Evolutionary conservation across 139 green algal species (phyloP).

Genomic region (Microglena sp.): DNA sequence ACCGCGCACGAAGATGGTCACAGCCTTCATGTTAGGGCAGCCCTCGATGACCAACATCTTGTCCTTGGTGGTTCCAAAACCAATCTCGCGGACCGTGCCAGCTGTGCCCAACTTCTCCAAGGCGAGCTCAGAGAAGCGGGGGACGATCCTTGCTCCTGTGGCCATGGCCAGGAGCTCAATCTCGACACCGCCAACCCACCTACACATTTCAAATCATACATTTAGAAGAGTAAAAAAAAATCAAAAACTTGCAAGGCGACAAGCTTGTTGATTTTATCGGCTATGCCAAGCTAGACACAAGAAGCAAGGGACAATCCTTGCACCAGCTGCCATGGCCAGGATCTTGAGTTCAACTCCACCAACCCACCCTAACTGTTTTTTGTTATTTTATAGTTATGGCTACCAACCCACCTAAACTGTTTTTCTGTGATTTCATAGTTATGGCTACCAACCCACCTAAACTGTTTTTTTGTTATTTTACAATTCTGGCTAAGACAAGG

Average conservation of each 20-base stretch:
- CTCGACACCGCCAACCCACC: slow-evolving; percentile 96
- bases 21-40: slow-evolving; percentile 83
- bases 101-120: slow-evolving; percentile 83
- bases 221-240: not conserved
- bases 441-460: too few species aligned
- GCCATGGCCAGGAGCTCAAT: slow-evolving; percentile 98
- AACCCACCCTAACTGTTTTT: too few species aligned
- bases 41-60: slow-evolving; percentile 92
- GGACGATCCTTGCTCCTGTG: slow-evolving; percentile 83
- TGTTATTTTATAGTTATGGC: too few species aligned
- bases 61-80: slow-evolving; percentile 90
- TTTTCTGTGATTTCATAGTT: too few species aligned
- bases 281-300: too few species aligned
- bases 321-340: slow-evolving; percentile 94
- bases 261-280: too few species aligned
- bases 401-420: too few species aligned
- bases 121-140: slow-evolving; percentile 67
- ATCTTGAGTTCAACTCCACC: slow-evolving; percentile 98
- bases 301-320: slow-evolving; percentile 67
- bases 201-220: slow-evolving; percentile 14
- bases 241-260: not conserved
- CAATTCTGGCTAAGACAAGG: too few species aligned
- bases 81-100: slow-evolving; percentile 61
- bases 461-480: too few species aligned
- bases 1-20: slow-evolving; percentile 93